A percentile compares a stretch with the other conserved stretches of the same genome.
Conservation (phyloP, 441 rosid species). For the Kokia cookei region DNA sequence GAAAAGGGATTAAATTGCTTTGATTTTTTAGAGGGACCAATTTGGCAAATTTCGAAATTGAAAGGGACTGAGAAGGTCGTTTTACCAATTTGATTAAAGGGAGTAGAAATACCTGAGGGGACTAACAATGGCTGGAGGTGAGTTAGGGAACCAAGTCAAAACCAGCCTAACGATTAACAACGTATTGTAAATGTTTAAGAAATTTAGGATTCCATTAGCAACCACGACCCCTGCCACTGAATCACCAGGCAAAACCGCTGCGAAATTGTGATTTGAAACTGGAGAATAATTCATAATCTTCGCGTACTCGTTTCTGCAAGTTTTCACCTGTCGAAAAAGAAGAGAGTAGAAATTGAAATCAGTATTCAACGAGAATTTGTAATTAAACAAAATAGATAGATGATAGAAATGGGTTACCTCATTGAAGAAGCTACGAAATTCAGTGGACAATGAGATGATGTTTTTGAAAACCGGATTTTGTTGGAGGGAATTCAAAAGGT, state of each 20-base stretch:
- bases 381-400: background rate
- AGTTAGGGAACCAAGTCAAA: constrained; percentile 91
- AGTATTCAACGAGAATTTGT: background rate
- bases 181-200: constrained; percentile 76
- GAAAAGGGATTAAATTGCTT: too few relatives aligned
- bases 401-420: constrained; percentile 31
- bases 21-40: too few relatives aligned
- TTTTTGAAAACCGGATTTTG: constrained; percentile 43
- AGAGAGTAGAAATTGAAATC: background rate
- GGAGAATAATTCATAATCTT: constrained; percentile 18
- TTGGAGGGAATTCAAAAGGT: constrained; percentile 28
- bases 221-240: constrained; percentile 81
- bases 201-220: constrained; percentile 70
- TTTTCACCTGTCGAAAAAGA: constrained; percentile 29
- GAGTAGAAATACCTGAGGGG: constrained; percentile 63
- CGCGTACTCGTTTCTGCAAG: constrained; percentile 27
- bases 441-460: constrained; percentile 35
- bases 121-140: constrained; percentile 87
- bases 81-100: background rate
- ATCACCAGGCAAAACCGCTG: constrained; percentile 83
- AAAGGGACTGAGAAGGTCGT: too few relatives aligned
- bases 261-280: constrained; percentile 54
- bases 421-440: constrained; percentile 36
- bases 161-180: constrained; percentile 75
- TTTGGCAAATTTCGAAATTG: too few relatives aligned